Base-by-base conservation (phyloP, 1,284 basidiomycete genomes). In the Fomitiporia mediterranea region DNA sequence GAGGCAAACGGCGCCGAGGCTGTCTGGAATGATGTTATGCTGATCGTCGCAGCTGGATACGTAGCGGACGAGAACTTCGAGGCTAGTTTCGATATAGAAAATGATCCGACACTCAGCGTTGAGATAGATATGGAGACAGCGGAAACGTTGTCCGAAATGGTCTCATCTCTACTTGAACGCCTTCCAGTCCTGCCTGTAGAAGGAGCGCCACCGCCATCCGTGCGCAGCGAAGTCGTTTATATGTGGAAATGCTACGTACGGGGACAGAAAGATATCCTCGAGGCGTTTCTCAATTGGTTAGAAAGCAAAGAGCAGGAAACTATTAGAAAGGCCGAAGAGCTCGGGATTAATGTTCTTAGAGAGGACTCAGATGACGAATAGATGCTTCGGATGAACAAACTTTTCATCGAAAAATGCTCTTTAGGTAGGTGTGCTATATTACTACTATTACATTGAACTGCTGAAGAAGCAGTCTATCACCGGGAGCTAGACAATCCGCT, bases 1-100 rank as follows among this genome's bases (percentile, higher is more conserved):
- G 63, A 74, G 39, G 83, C 82, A 0, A 67, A 64, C 15, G 79
- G 82, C 1, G 78, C 73, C 1, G 79, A 83, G 8, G 79, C 74
- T 0, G 67, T 91, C 5, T 86, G 89, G 81, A 70, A 74, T 15
- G 79, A 80, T 38, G 72, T 87, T 30, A 67, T 81, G 4, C 62
- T 52, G 1, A 70, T 74, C n/a, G 59, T 88, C 15, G 61, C 72
- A 25, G 53, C 73, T 60, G 48, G 68, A 32, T 61, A 62, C 9
- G 62, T 52, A 6, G 61, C 62, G 11, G 65, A 65, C 5, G 67
- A 65, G 13, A 62, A 61, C 0, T 69, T 70, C 7, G 63, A 60
- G 0, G 57, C 56, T 5, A 17, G 28, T 19, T 54, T 56, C 37
- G 52, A n/a, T n/a, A 42, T 23, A 9, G 21, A 47, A 1, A 1